Evolutionary conservation across 352 stramenopile genomes (phyloP).

Genomic region (Thalassiosira livingstoniorum): DNA sequence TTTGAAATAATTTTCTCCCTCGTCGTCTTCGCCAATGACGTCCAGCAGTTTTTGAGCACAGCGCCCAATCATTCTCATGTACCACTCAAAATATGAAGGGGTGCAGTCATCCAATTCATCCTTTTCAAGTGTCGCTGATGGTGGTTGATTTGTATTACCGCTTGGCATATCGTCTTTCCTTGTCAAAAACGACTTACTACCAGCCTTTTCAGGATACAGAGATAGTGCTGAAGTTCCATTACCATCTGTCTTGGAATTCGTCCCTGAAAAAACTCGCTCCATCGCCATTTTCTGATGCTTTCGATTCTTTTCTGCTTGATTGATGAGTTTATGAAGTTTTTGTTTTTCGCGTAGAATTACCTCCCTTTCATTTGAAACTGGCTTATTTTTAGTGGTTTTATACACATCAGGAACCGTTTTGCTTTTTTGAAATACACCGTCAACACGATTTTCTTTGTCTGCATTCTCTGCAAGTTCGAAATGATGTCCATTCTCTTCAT

Average conservation of each 20-base stretch:
- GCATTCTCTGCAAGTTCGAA: no score
- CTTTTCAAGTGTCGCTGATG: not conserved
- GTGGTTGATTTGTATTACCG: not conserved
- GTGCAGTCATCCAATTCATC: conserved; percentile 5
- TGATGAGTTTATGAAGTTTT: conserved; percentile 53
- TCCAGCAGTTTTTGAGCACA: conserved; percentile 54
- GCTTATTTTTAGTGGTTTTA: no score
- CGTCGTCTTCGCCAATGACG: not conserved
- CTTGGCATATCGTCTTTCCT: conserved; percentile 11
- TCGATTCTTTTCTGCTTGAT: conserved; percentile 62
- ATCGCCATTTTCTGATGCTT: conserved; percentile 68
- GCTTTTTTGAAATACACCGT: conserved; percentile 1
- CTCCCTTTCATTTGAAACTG: conserved; percentile 35
- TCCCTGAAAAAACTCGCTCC: conserved; percentile 50
- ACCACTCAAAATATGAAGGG: conserved; percentile 50
- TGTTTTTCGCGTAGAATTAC: conserved; percentile 58
- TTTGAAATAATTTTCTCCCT: no score
- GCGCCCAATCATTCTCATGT: conserved; percentile 51
- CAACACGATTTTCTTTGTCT: no score
- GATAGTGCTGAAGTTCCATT: not conserved
- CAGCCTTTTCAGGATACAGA: conserved; percentile 54
- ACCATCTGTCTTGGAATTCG: not conserved
- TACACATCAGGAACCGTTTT: not conserved
- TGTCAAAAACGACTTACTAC: no score
- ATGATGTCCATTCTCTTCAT: not conserved